These are phyloP conservation scores for Teratosphaeria epicoccoides DNA, from an alignment of 2,329 filamentous ascomycete species.

Conservation along the genomic window DNA sequence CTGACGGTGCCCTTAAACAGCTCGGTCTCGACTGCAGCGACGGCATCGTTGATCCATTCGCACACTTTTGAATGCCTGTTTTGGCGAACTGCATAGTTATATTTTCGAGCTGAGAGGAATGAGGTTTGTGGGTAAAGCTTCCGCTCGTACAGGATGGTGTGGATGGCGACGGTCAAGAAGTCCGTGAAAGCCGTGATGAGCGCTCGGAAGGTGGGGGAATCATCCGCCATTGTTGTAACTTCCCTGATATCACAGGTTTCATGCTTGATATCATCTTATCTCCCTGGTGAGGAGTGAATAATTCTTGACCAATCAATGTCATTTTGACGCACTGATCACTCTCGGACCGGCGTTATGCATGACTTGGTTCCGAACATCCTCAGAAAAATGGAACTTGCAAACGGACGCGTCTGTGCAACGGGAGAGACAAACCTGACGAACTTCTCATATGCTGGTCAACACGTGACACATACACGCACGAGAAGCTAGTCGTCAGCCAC, in stretches of 20 bases:
- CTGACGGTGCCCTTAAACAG: conserved; percentile 50
- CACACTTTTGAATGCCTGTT: conserved; percentile 78
- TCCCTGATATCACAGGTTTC: neutral
- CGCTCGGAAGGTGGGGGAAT: conserved; percentile 34
- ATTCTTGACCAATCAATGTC: neutral
- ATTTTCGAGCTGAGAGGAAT: conserved; percentile 69
- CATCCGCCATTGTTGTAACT: conserved; percentile 11
- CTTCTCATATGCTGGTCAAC: neutral
- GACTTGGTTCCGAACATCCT: neutral
- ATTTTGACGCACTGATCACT: neutral
- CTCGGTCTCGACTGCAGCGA: conserved; percentile 60
- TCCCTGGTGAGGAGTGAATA: no score
- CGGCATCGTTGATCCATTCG: conserved; percentile 73
- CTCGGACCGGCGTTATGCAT: neutral
- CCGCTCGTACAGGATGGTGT: conserved; percentile 78
- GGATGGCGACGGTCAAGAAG: conserved; percentile 73
- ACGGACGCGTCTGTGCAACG: neutral
- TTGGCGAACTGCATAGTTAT: conserved; percentile 75
- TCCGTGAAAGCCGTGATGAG: conserved; percentile 62
- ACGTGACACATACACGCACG: neutral
- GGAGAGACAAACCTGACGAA: neutral
- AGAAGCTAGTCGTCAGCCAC: neutral
- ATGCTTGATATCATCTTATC: neutral
- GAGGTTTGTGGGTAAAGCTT: conserved; percentile 64
- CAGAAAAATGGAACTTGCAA: neutral